Conservation (phyloP, 805 yeast species). For the Pichia cephalocereana region DNA sequence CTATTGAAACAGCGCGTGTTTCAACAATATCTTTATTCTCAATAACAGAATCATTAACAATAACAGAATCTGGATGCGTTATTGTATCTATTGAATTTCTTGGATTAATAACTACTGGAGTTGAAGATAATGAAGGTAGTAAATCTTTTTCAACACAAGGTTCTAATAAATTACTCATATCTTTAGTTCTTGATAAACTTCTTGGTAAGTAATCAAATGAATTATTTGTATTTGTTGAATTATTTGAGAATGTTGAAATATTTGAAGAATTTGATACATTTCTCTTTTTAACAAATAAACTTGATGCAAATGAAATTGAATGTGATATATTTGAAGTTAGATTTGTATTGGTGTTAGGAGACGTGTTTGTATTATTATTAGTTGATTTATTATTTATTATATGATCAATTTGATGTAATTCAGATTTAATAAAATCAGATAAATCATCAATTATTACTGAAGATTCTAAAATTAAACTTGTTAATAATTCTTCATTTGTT, state of each 20-base stretch:
- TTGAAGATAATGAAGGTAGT: background rate
- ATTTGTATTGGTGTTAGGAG: background rate
- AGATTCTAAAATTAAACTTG: slow-evolving; percentile 1
- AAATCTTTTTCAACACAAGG: slow-evolving; percentile 2
- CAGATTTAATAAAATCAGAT: background rate
- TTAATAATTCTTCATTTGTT: slow-evolving; percentile 4
- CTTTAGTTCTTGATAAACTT: background rate
- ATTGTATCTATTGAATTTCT: background rate
- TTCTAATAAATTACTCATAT: background rate
- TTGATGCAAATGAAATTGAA: background rate
- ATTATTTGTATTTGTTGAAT: background rate
- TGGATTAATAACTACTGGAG: background rate
- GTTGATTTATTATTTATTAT: background rate
- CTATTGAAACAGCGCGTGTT: too few relatives aligned
- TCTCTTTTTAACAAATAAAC: slow-evolving; percentile 1
- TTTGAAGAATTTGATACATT: background rate
- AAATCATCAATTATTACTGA: slow-evolving; percentile 1
- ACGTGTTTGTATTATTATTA: too few relatives aligned
- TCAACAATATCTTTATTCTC: background rate
- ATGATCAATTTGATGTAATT: slow-evolving; percentile 3
- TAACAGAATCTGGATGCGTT: background rate
- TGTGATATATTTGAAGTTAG: background rate
- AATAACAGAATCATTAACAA: background rate
- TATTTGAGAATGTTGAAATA: background rate
- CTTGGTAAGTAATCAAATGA: background rate